phyloP scores from a whole-genome alignment of 2,329 filamentous ascomycete species.

The Sarocladium strictum region DNA sequence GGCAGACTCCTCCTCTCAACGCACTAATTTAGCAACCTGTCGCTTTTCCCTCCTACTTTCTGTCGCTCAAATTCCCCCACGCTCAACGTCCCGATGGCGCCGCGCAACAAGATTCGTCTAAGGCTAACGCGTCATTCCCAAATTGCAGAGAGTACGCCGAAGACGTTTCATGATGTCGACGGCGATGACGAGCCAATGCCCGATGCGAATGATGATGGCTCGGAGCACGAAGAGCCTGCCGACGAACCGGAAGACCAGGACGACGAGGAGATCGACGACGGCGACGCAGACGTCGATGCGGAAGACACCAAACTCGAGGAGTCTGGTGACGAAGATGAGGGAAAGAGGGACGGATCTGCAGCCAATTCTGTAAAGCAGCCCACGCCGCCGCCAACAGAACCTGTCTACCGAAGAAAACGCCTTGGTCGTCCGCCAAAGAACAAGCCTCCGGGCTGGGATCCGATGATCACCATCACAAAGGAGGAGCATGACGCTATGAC shows the following conservation, averaged over 20 bases:
- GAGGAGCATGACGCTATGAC: slow-evolving; percentile 44
- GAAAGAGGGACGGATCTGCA: slow-evolving; percentile 35
- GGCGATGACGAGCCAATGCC: slow-evolving; percentile 32
- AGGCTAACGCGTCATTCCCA: slow-evolving; percentile 26
- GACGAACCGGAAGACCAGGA: slow-evolving; percentile 28
- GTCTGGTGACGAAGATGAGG: slow-evolving; percentile 30
- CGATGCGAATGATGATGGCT: slow-evolving; percentile 28
- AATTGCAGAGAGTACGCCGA: slow-evolving; percentile 35
- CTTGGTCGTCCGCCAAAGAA: slow-evolving; percentile 86
- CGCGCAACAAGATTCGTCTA: slow-evolving; percentile 24
- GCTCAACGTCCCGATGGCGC: slow-evolving; percentile 17
- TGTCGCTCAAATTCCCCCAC: slow-evolving; percentile 7
- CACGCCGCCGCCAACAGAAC: slow-evolving; percentile 47
- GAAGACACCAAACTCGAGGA: slow-evolving; percentile 33
- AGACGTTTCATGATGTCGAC: slow-evolving; percentile 30
- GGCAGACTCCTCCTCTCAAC: background rate
- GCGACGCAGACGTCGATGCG: slow-evolving; percentile 43
- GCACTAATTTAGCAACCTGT: background rate
- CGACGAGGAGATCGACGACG: slow-evolving; percentile 41
- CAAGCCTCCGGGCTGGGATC: slow-evolving; percentile 72
- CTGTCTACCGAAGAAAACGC: slow-evolving; percentile 66
- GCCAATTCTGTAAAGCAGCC: slow-evolving; percentile 40
- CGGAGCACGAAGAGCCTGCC: slow-evolving; percentile 36
- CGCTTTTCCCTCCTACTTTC: background rate
- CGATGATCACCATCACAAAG: slow-evolving; percentile 49